phyloP scores from a whole-genome alignment of 169 alveolate genomes.

The Cryptosporidium andersoni region DNA sequence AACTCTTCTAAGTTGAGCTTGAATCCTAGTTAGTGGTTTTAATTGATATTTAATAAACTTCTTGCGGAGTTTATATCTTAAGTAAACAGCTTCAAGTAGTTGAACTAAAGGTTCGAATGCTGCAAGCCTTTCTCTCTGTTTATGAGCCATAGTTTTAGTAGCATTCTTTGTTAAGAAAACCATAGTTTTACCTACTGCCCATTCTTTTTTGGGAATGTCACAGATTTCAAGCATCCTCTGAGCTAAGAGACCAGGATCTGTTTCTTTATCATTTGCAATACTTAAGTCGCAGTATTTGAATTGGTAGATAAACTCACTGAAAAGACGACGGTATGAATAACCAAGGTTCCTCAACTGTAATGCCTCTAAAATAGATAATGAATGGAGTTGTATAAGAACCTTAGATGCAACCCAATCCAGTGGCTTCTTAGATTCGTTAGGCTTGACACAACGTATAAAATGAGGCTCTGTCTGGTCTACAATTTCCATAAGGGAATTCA shows the following conservation, averaged over 20 bases:
- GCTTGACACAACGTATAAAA: constrained; percentile 90
- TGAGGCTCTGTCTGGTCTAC: constrained; percentile 89
- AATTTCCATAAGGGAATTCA: constrained; percentile 85
- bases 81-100: constrained; percentile 84
- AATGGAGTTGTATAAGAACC: constrained; percentile 87
- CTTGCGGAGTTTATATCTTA: constrained; percentile 74
- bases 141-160: constrained; percentile 83
- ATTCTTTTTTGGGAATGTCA: constrained; percentile 74
- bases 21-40: constrained; percentile 82
- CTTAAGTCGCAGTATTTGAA: constrained; percentile 83
- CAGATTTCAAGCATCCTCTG: constrained; percentile 74
- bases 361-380: constrained; percentile 92
- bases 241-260: constrained; percentile 79
- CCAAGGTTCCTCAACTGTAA: constrained; percentile 88
- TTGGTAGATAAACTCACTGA: constrained; percentile 85
- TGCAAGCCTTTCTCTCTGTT: constrained; percentile 86
- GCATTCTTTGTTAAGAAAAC: constrained; percentile 87
- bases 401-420: constrained; percentile 87
- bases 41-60: constrained; percentile 74
- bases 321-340: constrained; percentile 88
- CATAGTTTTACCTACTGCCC: constrained; percentile 88
- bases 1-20: constrained; percentile 85
- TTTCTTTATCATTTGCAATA: constrained; percentile 77
- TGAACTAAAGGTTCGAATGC: constrained; percentile 87
- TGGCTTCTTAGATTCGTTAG: constrained; percentile 89